These are phyloP conservation scores for Nothomitra cinnamomea DNA, from an alignment of 2,329 filamentous ascomycete species.

Conservation along the genomic window DNA sequence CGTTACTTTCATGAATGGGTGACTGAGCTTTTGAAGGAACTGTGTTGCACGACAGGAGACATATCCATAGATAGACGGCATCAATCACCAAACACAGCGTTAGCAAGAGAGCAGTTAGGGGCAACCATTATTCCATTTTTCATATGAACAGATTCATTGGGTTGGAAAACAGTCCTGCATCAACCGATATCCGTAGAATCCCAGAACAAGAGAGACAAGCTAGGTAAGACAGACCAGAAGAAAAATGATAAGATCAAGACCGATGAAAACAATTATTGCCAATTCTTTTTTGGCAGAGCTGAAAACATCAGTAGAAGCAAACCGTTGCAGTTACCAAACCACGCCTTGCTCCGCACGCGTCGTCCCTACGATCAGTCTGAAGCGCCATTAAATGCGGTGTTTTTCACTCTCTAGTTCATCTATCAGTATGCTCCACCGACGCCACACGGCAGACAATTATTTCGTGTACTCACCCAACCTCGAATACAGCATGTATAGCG, in stretches of 20 bases:
- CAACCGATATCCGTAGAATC: background rate
- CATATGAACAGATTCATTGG: constrained; percentile 1
- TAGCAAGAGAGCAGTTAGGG: background rate
- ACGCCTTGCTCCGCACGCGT: no score
- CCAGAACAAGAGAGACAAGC: background rate
- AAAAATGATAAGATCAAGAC: background rate
- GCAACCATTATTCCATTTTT: background rate
- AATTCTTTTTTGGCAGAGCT: no score
- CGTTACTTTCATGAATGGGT: constrained; percentile 23
- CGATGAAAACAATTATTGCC: no score
- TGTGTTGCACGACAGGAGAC: no score
- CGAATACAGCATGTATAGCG: constrained; percentile 97
- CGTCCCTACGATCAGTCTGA: background rate
- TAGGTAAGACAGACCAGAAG: constrained; percentile 2
- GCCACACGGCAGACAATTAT: constrained; percentile 5
- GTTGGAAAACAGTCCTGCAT: background rate
- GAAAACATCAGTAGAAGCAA: no score
- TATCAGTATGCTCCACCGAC: background rate
- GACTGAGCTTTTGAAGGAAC: background rate
- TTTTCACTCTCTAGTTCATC: constrained; percentile 50
- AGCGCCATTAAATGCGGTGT: constrained; percentile 41
- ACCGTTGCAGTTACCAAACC: no score
- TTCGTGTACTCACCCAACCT: constrained; percentile 55
- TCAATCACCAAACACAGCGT: background rate
- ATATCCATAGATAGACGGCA: no score